Base-by-base conservation (phyloP, 345 rosid species). In the Punica granatum region DNA sequence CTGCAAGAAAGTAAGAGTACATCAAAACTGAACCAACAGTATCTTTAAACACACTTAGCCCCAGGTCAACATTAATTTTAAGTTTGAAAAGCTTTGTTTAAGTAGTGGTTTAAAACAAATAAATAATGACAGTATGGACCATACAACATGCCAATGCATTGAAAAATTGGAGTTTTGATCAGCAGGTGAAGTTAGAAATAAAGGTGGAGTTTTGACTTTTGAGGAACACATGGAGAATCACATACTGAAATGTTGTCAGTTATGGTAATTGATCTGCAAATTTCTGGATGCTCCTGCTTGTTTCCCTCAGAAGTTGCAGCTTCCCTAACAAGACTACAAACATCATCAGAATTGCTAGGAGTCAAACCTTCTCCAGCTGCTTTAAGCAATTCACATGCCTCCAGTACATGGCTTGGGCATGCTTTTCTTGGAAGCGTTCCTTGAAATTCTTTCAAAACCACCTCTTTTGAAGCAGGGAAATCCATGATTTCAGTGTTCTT, bases 1-100 rank as follows among this genome's bases (percentile, higher is more conserved):
- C 98, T 92, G 89, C 67, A 68, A 78, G 76, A 80, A 73, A 68
- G 54, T 70, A 73, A 82, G 77, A 79, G 70, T 67, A 58, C 69
- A 76, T 73, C 70, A 35, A 23, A 25, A 15, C 30, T 10, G 44
- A 67, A 68, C 35, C 15, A 6, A 21, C 69, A 66, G 32, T 42
- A 30, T 21, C 25, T 37, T 11, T 37, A 37, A 37, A 37, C 41
- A 37, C 11, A 11, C 11, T 11, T 37, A 37, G n/a, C n/a, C n/a
- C 11, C 41, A 37, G 41, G 6, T 37, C 41, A 37, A 37, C 41
- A 37, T 37, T 37, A 37, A 37, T 4, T 11, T 4, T 37, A 11
- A 37, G 6, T 37, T 37, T 37, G 6, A 37, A 5, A 37, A 37
- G 41, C 41, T 37, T 37, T 37, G 41, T 37, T 37, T 37, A 37